A percentile compares a stretch with the other conserved stretches of the same genome.
These are phyloP conservation scores for Otatea glauca DNA, from an alignment of 176 grass and related monocot species.

Conservation along the genomic window DNA sequence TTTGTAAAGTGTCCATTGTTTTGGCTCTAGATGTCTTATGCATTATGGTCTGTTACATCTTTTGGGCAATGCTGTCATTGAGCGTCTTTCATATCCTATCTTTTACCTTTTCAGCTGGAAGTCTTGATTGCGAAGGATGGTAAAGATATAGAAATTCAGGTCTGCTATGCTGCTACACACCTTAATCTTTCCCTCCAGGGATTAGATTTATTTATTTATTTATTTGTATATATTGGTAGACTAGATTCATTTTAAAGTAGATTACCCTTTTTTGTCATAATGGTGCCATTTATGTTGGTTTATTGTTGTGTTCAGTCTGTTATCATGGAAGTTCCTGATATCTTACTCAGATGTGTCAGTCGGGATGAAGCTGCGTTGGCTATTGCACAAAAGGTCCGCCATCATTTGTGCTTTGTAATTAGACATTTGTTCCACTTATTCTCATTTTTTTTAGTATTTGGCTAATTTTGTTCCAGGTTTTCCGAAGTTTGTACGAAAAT, in stretches of 20 bases:
- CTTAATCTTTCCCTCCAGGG: conserved; percentile 24
- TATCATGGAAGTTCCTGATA: conserved; percentile 86
- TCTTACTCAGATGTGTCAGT: conserved; percentile 81
- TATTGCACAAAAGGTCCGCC: conserved; percentile 77
- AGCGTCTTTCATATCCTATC: conserved; percentile 27
- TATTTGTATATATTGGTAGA: conserved; percentile 2
- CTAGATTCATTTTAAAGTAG: neutral
- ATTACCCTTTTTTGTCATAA: conserved; percentile 14
- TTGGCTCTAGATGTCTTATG: neutral
- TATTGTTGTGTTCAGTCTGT: conserved; percentile 67
- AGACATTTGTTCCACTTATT: conserved; percentile 18
- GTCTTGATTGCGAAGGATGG: conserved; percentile 77
- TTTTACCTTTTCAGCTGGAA: conserved; percentile 66
- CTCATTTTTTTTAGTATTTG: conserved; percentile 9
- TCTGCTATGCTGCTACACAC: conserved; percentile 31
- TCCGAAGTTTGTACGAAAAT: conserved; percentile 89
- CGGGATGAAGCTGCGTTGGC: conserved; percentile 86
- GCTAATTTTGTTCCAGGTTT: conserved; percentile 61
- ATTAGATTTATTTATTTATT: neutral
- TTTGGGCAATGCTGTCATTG: conserved; percentile 17
- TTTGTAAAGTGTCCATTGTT: conserved; percentile 9
- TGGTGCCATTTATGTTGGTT: conserved; percentile 37
- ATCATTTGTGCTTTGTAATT: conserved; percentile 30
- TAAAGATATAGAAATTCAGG: conserved; percentile 87
- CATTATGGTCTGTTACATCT: neutral